A percentile compares a stretch with the other conserved stretches of the same genome.
phyloP scores from a whole-genome alignment of 139 green algal genomes.

The Chlamydomonas urium region DNA sequence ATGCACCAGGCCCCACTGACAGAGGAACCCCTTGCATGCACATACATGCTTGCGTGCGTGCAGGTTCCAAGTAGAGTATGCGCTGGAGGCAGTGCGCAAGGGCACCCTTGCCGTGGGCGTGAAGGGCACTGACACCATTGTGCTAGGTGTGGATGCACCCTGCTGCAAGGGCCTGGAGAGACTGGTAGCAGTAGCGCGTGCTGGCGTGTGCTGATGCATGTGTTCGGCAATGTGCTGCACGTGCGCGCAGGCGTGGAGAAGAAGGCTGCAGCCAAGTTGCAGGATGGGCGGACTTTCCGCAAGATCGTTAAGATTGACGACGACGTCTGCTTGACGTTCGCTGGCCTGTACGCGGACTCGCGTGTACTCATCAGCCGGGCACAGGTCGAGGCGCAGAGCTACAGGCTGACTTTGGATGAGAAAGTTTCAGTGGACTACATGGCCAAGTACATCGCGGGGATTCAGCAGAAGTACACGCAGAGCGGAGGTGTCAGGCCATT shows the following conservation, averaged over 20 bases:
- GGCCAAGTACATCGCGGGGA: slow-evolving; percentile 76
- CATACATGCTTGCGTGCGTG: not conserved
- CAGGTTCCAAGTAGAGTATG: slow-evolving; percentile 96
- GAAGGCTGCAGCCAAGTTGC: slow-evolving; percentile 93
- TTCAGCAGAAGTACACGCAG: slow-evolving; percentile 97
- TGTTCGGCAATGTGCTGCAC: no score
- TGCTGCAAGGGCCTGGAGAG: no score
- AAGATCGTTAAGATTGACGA: slow-evolving; percentile 98
- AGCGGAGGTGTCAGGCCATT: slow-evolving; percentile 95
- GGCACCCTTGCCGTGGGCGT: slow-evolving; percentile 92
- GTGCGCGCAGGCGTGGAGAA: slow-evolving; percentile 80
- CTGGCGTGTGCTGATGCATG: no score
- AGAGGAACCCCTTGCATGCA: not conserved
- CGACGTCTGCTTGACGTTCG: slow-evolving; percentile 94
- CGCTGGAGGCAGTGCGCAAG: slow-evolving; percentile 93
- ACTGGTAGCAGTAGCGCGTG: no score
- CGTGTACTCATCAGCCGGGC: slow-evolving; percentile 93
- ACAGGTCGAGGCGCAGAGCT: slow-evolving; percentile 31
- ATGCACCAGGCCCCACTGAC: no score
- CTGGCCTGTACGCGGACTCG: slow-evolving; percentile 94
- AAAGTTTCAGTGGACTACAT: slow-evolving; percentile 86
- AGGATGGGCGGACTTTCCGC: slow-evolving; percentile 87
- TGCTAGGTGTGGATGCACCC: slow-evolving; percentile 83
- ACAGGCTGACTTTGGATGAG: slow-evolving; percentile 82
- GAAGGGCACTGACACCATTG: slow-evolving; percentile 81